Conservation (phyloP, 306 rosid genomes). For the Cicer arietinum region DNA sequence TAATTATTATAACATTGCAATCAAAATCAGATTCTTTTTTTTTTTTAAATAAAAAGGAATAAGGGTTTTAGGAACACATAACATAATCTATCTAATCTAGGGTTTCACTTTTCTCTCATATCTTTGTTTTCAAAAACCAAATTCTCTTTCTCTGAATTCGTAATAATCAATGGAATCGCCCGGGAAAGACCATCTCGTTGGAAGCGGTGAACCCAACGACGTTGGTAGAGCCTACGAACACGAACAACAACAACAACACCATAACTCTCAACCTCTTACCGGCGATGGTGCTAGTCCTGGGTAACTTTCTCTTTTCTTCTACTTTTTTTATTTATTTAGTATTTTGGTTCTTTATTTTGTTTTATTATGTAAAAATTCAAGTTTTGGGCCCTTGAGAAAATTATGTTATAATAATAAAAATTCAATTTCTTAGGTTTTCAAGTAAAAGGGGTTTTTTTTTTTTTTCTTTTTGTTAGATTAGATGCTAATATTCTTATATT, state of each 20-base stretch:
- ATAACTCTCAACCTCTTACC: conserved; percentile 74
- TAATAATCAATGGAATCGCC: conserved; percentile 70
- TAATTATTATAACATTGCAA: no score
- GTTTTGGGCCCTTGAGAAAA: neutral
- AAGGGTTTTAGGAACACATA: conserved; percentile 39
- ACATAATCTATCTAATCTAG: conserved; percentile 38
- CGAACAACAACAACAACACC: conserved; percentile 50
- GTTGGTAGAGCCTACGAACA: conserved; percentile 55
- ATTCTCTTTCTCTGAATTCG: conserved; percentile 12
- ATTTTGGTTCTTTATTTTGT: neutral
- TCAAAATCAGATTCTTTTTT: no score
- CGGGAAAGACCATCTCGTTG: conserved; percentile 49
- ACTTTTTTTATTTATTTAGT: neutral
- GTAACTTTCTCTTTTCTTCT: conserved; percentile 45
- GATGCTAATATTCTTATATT: conserved; percentile 48
- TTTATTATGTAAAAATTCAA: neutral
- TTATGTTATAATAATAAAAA: neutral
- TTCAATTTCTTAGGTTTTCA: neutral
- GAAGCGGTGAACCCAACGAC: conserved; percentile 64
- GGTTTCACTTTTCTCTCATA: conserved; percentile 37
- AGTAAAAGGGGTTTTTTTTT: neutral
- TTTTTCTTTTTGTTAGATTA: neutral
- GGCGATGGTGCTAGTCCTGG: conserved; percentile 99
- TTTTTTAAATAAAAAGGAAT: no score
- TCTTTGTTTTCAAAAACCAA: neutral